Evolutionary conservation across 2,329 filamentous ascomycete genomes (phyloP), one percentile per base, ranked within the genome.

Genomic region (Ilyonectria sp.): DNA sequence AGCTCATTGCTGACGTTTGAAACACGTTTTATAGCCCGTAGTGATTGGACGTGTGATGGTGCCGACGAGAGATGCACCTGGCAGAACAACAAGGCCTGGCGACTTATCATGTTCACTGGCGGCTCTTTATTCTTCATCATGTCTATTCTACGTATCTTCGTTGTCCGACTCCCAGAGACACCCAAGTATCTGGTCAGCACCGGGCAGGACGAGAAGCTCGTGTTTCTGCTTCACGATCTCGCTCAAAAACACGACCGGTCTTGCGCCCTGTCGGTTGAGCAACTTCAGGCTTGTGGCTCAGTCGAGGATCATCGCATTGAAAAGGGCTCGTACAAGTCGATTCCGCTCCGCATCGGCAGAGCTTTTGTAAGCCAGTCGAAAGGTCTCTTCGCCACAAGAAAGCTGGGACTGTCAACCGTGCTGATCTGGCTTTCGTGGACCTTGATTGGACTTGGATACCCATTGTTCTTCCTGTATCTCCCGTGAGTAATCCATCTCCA

Each of bases 381-480:
- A 26, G 90, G 90, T 2, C 84, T 93, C 0, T 93, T 90, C 70
- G 79, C 82, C 0, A 92, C 90, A 0, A 85, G 77, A 55, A 84
- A 83, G 61, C 86, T 92, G 46, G 88, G 80, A 1, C 74, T 89
- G 2, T 89, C 86, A 0, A 93, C 90, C 0, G 72, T 81, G 0
- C 78, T 93, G 56, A 88, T 93, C 69, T 92, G 89, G 88, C 75
- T 90, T 8, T 90, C 87, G 0, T 93, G 91, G 91, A 82, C 86
- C 0, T 78, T 90, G 4, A 90, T 92, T 52, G 90, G 90, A 2
- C 84, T 93, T 0, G 90, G 89, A 1, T 93, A 92, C 72, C 91
- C 91, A 0, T 82, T 93, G 0, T 93, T 91, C 79, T 90, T 91
- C 70, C 89, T 92, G 63, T 93, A 92, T 76, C 80, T 93, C 2